Evolutionary conservation across 1,284 basidiomycete genomes (phyloP), one percentile per base, ranked within the genome.

Genomic region (Pseudozyma tsukubaensis): DNA sequence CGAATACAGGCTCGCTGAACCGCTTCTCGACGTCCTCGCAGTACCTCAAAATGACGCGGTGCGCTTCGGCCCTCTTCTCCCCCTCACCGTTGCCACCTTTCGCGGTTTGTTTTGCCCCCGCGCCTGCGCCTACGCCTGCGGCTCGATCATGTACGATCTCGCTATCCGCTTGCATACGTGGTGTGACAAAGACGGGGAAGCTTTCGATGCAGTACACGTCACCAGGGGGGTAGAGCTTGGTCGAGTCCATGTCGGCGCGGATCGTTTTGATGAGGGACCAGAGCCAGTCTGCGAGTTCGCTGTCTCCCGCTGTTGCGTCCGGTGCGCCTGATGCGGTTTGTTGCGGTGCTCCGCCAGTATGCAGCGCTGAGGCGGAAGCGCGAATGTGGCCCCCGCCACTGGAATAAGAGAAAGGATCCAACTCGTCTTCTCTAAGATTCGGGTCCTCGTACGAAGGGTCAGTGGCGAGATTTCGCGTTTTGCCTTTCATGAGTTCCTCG

Each of bases 1-100:
- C 71, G 39, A 80, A 87, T 76, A 86, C 71, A 59, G 86, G 86
- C 65, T 88, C 87, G 19, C 85, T 82, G 76, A 88, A 88, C 4
- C 87, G 69, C 63, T 85, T 85, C 62, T 85, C 84, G 6, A 88
- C 86, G 18, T 86, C 85, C 48, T 87, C 85, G 60, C 86, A 86
- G 47, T 84, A 82, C 3, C 86, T 78, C 21, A 88, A 76, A 19
- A 87, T 83, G 24, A 87, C 86, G 16, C 87, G 72, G 39, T 86
- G 81, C 3, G 86, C 87, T 51, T 86, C 72, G 2, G 64, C 63
- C 40, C 70, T 56, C 16, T 18, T 48, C 44, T 61, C 53, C 36
- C 52, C 63, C 8, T 8, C 51, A 12, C 16, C 39, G 19, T 47
- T 55, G 7, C 21, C 43, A 29, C 24, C 6, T 29, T 29, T 29